These are phyloP conservation scores for Fusarium sp. DNA, from an alignment of 2,329 filamentous ascomycete species.

Conservation along the genomic window DNA sequence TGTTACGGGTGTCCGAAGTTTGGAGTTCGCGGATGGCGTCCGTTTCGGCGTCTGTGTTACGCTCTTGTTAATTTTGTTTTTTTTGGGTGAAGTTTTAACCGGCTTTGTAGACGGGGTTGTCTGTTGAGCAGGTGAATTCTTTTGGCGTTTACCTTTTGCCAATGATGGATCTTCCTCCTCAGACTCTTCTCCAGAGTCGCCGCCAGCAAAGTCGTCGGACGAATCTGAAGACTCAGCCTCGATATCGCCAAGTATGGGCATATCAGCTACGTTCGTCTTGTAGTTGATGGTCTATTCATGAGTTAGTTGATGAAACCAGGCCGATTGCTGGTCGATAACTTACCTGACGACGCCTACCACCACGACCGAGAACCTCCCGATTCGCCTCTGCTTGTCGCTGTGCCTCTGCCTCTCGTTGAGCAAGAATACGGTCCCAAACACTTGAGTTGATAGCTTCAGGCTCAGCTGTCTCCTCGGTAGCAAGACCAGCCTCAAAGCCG, in stretches of 20 bases:
- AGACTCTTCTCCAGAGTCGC: slow-evolving; percentile 51
- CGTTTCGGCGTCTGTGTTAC: slow-evolving; percentile 51
- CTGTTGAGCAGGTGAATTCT: slow-evolving; percentile 42
- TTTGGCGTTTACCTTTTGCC: slow-evolving; percentile 55
- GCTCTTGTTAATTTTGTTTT: slow-evolving; percentile 52
- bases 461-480: slow-evolving; percentile 64
- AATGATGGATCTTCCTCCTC: slow-evolving; percentile 40
- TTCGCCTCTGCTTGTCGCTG: slow-evolving; percentile 76
- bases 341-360: slow-evolving; percentile 75
- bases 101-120: slow-evolving; percentile 47
- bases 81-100: slow-evolving; percentile 44
- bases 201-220: slow-evolving; percentile 53
- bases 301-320: slow-evolving; percentile 31
- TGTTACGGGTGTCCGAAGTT: slow-evolving; percentile 34
- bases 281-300: slow-evolving; percentile 54
- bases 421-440: slow-evolving; percentile 92
- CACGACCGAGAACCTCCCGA: slow-evolving; percentile 84
- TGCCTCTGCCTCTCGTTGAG: slow-evolving; percentile 83
- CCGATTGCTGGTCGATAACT: slow-evolving; percentile 22
- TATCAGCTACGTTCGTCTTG: slow-evolving; percentile 46
- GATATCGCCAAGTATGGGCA: slow-evolving; percentile 45
- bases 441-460: slow-evolving; percentile 71
- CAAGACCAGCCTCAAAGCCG: slow-evolving; percentile 73
- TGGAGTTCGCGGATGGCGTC: slow-evolving; percentile 36
- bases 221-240: slow-evolving; percentile 51